phyloP scores from a whole-genome alignment of 805 yeast species.

The Candida chilensis region DNA sequence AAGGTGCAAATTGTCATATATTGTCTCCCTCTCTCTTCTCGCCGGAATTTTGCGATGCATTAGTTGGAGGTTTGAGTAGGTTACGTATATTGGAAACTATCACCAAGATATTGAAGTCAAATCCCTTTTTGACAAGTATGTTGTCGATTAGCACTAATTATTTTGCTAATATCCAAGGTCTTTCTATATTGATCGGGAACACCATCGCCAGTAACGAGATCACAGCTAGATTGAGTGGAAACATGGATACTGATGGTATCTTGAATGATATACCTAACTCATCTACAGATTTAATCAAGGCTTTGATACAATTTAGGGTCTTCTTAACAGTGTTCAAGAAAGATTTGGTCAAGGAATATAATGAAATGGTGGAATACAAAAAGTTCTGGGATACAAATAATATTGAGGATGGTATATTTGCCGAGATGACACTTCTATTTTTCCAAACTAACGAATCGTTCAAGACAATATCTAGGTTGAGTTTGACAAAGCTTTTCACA shows the following conservation, averaged over 20 bases:
- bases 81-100: constrained; percentile 8
- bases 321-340: constrained; percentile 11
- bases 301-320: constrained; percentile 32
- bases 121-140: constrained; percentile 5
- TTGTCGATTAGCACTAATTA: constrained; percentile 3
- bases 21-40: constrained; percentile 15
- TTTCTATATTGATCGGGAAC: constrained; percentile 26
- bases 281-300: constrained; percentile 20
- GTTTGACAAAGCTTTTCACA: constrained; percentile 17
- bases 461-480: constrained; percentile 19
- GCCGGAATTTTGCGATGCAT: constrained; percentile 10
- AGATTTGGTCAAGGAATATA: constrained; percentile 5
- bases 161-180: constrained; percentile 7
- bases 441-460: constrained; percentile 38
- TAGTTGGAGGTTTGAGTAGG: constrained; percentile 8
- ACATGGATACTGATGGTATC: constrained; percentile 12
- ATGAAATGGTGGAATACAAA: constrained; percentile 8
- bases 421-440: constrained; percentile 26
- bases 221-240: constrained; percentile 39
- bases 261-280: constrained; percentile 16
- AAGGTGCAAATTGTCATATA: constrained; percentile 15
- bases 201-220: constrained; percentile 54
- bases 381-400: constrained; percentile 13
- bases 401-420: constrained; percentile 20
- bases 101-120: constrained; percentile 8